phyloP scores from a whole-genome alignment of 768 basidiomycete species.

The Suillus luteus region DNA sequence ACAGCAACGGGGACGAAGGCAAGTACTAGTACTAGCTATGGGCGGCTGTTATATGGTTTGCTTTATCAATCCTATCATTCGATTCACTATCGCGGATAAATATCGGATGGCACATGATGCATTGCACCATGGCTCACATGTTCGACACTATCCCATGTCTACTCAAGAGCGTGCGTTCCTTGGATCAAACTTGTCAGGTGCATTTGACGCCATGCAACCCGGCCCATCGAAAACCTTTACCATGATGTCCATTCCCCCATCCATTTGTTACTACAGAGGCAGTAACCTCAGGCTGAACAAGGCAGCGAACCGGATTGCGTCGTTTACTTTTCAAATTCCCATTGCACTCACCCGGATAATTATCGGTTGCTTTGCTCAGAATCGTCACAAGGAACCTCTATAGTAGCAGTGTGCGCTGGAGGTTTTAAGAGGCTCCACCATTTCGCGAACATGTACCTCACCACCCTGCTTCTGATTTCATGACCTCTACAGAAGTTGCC shows the following conservation, averaged over 20 bases:
- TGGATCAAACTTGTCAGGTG: not conserved
- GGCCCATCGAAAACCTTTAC: slow-evolving; percentile 2
- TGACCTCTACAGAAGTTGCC: slow-evolving; percentile 32
- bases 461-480: slow-evolving; percentile 24
- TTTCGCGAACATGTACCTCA: slow-evolving; percentile 27
- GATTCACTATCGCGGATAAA: slow-evolving; percentile 10
- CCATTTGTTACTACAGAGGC: not conserved
- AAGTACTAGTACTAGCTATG: not conserved
- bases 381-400: slow-evolving; percentile 32
- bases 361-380: slow-evolving; percentile 42
- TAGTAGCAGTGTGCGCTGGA: slow-evolving; percentile 32
- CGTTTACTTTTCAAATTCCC: slow-evolving; percentile 6
- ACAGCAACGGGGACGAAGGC: not conserved
- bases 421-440: slow-evolving; percentile 41
- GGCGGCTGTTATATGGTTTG: not conserved
- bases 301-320: not conserved
- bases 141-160: not conserved
- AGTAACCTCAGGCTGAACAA: not conserved
- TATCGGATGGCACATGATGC: slow-evolving; percentile 11
- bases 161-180: not conserved
- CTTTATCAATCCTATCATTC: not conserved
- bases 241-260: not conserved
- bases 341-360: slow-evolving; percentile 43
- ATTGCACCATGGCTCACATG: slow-evolving; percentile 1
- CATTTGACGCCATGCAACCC: not conserved